Base-by-base conservation (phyloP, 352 stramenopile genomes). In the Phytophthora fragariae region DNA sequence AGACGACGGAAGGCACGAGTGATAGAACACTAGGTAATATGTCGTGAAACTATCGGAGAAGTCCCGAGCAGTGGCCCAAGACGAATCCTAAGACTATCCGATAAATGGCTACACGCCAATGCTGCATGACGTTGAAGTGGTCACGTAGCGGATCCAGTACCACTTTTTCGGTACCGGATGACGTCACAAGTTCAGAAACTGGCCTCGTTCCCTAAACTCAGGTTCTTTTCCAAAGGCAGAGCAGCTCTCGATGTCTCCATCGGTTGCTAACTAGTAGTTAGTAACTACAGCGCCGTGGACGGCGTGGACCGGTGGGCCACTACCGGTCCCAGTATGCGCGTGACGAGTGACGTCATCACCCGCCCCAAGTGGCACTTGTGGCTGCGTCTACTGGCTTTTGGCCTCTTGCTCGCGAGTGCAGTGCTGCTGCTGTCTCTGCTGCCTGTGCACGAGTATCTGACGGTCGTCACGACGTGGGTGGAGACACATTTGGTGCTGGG, bases 371-470 rank as follows among this genome's bases (percentile, higher is more conserved):
- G 49, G 21, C 71, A 66, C 24, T 41, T 77, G 47, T 80, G 76
- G 69, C 55, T 83, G 14, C 75, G 75, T 65, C 10, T 85, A 11
- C 64, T 24, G 8, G 55, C 33, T 10, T 72, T 77, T 2, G 27
- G 47, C 2, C 17, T 77, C 6, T 11, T 83, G 5, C 5, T 83
- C 11, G 49, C 21, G 14, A 50, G 33, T 1, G 47, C 62, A 8
- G 41, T 73, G 27, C 53, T 76, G 39, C 5, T 85, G 47, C 55
- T 92, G 49, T 73, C 82, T 0, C 24, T 76, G 57, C 70, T 92
- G n/a, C 87, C 82, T 10, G 54, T 92, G 53, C 82, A 82, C 55
- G 53, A 68, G 15, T 86, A 83, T 46, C 59, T 92, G 21, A 73
- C 85, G 49, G 31, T 65, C 3, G 76, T 74, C 9, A 76, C 77